phyloP scores from a whole-genome alignment of 225 moss, liverwort and hornwort species.

The Anthoceros angustus region DNA sequence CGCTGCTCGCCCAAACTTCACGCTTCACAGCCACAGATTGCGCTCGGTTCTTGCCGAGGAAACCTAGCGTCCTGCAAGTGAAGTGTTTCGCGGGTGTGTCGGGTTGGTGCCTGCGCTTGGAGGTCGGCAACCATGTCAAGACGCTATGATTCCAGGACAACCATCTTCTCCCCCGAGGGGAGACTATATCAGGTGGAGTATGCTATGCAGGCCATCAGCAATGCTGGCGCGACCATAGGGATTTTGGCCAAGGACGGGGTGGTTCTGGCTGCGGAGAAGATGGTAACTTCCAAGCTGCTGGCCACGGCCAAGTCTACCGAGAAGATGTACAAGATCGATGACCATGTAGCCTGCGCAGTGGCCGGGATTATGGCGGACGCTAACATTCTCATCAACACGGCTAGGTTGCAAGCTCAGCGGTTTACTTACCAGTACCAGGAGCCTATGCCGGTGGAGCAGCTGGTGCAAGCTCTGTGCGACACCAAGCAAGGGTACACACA shows the following conservation, averaged over 20 bases:
- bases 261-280: constrained; percentile 69
- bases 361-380: constrained; percentile 77
- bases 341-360: constrained; percentile 66
- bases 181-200: constrained; percentile 72
- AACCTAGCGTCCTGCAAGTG: no score
- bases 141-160: constrained; percentile 71
- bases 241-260: constrained; percentile 56
- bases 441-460: constrained; percentile 68
- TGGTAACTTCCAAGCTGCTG: constrained; percentile 59
- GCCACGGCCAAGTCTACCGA: constrained; percentile 65
- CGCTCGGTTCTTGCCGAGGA: no score
- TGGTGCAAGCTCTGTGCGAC: constrained; percentile 51
- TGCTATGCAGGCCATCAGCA: constrained; percentile 75
- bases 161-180: constrained; percentile 72
- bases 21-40: no score
- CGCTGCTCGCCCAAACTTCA: no score
- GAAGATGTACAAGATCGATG: constrained; percentile 88
- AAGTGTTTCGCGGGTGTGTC: no score
- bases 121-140: constrained; percentile 34
- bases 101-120: no score
- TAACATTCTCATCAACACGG: constrained; percentile 52
- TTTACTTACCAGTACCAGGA: constrained; percentile 61
- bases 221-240: constrained; percentile 67
- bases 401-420: constrained; percentile 53
- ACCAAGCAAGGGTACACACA: constrained; percentile 62